phyloP scores from a whole-genome alignment of 129 eudicot genomes.

The Tagetes patula region DNA sequence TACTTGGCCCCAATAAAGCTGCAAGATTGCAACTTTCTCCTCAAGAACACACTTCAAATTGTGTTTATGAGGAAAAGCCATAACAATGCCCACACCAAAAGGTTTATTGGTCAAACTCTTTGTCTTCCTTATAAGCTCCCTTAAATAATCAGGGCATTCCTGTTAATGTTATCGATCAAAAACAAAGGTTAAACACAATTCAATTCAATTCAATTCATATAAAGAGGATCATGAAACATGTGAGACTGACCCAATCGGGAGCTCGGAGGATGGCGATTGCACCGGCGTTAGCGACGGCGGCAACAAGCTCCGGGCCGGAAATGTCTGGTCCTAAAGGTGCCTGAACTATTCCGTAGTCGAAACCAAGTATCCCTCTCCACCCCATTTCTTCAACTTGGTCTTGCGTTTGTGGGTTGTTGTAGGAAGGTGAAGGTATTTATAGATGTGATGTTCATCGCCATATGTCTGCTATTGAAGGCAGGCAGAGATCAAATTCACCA shows the following conservation, averaged over 20 bases:
- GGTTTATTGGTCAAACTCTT: slow-evolving; percentile 76
- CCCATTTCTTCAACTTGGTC: slow-evolving; percentile 23
- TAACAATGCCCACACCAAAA: slow-evolving; percentile 86
- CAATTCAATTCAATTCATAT: too few relatives aligned
- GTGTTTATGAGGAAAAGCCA: slow-evolving; percentile 89
- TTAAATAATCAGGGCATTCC: slow-evolving; percentile 87
- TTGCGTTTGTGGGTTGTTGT: background rate
- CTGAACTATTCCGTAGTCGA: slow-evolving; percentile 83
- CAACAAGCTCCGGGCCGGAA: slow-evolving; percentile 90
- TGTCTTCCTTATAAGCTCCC: slow-evolving; percentile 83
- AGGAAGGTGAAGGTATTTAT: background rate
- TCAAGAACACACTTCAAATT: slow-evolving; percentile 72
- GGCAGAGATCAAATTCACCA: too few relatives aligned
- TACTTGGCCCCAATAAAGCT: slow-evolving; percentile 88
- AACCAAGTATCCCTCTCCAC: slow-evolving; percentile 86
- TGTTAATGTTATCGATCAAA: slow-evolving; percentile 26
- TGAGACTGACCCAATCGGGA: slow-evolving; percentile 78
- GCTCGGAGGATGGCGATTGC: slow-evolving; percentile 80
- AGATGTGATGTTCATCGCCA: background rate
- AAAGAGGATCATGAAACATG: background rate
- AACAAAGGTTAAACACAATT: too few relatives aligned
- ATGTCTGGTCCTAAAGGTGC: slow-evolving; percentile 96
- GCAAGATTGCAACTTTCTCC: slow-evolving; percentile 84
- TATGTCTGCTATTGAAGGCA: too few relatives aligned
- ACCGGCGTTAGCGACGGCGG: slow-evolving; percentile 96